Evolutionary conservation across 1,139 yeast species (phyloP).

Genomic region (Meyerozyma athensensis): DNA sequence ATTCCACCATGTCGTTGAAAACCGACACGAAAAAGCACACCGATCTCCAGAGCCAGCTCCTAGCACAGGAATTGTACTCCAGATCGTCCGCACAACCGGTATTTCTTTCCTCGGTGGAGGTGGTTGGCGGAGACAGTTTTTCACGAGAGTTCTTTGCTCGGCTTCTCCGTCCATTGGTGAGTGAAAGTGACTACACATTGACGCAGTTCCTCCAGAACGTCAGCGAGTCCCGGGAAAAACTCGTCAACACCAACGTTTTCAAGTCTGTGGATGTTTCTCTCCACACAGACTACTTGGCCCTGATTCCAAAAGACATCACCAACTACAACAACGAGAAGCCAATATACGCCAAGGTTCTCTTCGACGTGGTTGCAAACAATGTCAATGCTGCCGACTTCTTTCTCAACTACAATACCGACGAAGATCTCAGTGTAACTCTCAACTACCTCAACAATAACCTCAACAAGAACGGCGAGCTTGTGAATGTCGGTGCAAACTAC

Average conservation of each 20-base stretch:
- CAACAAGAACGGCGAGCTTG: constrained; percentile 40
- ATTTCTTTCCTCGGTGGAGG: constrained; percentile 41
- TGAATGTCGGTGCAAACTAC: constrained; percentile 38
- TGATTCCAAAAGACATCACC: constrained; percentile 20
- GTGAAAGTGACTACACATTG: constrained; percentile 42
- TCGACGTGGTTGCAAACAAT: constrained; percentile 31
- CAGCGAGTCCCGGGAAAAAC: constrained; percentile 22
- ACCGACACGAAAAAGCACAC: constrained; percentile 4
- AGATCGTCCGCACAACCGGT: constrained; percentile 39
- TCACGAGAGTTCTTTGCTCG: constrained; percentile 43
- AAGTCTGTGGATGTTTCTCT: constrained; percentile 29
- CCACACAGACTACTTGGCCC: constrained; percentile 29
- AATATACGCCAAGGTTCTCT: constrained; percentile 34
- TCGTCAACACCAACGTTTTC: constrained; percentile 43
- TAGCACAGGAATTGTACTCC: constrained; percentile 29
- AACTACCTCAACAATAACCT: constrained; percentile 41
- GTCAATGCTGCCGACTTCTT: constrained; percentile 34
- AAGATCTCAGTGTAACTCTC: constrained; percentile 34
- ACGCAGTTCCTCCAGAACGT: constrained; percentile 32
- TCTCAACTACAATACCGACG: constrained; percentile 37
- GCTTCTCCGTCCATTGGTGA: constrained; percentile 41
- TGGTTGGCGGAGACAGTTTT: constrained; percentile 47
- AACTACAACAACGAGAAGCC: constrained; percentile 34
- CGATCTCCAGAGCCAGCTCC: constrained; percentile 25
- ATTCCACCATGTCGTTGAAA: not conserved